Evolutionary conservation across 2,329 filamentous ascomycete species (phyloP), one percentile per base, ranked within the genome.

Genomic region (Fusarium sp.): DNA sequence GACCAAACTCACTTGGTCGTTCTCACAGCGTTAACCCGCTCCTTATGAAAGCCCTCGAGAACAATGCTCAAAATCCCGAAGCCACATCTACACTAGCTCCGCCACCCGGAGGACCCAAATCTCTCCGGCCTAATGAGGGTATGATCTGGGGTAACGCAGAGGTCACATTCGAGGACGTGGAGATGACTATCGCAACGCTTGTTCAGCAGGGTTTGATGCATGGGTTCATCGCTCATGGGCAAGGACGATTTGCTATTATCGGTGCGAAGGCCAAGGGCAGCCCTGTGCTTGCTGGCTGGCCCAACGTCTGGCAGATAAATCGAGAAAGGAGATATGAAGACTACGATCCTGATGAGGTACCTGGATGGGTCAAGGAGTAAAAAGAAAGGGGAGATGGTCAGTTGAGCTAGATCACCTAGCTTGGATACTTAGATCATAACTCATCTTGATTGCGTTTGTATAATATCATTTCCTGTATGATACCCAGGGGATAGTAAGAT

Each of bases 181-280:
- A 97, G 82, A 90, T 90, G 49, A 90, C 94, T 54, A 87, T 97
- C 18, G 90, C 93, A 1, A 92, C 91, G 16, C 87, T 98, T 18
- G 89, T 97, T 25, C 90, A 93, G 56, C 94, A 97, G 81, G 94
- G 93, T 2, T 85, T 97, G 30, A 86, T 98, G 79, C 91, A 92
- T 74, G 96, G 95, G 4, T 98, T 95, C 78, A 88, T 98, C 33
- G 93, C 93, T 21, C 94, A 97, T 77, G 88, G 88, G 32, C 90
- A 91, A 78, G 88, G 88, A 47, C 91, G 93, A 54, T 95, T 98
- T 78, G 95, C 94, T 18, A 93, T 98, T 47, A 90, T 93, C 59
- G 95, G 95, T 6, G 91, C 93, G 30, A 92, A 91, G 85, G 87
- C 88, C 67, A 89, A 88, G 72, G 89, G 88, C 9, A 88, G 89